A percentile compares a stretch with the other conserved stretches of the same genome.
Conservation (phyloP, 257 asterid species). For the Fraxinus americana region DNA sequence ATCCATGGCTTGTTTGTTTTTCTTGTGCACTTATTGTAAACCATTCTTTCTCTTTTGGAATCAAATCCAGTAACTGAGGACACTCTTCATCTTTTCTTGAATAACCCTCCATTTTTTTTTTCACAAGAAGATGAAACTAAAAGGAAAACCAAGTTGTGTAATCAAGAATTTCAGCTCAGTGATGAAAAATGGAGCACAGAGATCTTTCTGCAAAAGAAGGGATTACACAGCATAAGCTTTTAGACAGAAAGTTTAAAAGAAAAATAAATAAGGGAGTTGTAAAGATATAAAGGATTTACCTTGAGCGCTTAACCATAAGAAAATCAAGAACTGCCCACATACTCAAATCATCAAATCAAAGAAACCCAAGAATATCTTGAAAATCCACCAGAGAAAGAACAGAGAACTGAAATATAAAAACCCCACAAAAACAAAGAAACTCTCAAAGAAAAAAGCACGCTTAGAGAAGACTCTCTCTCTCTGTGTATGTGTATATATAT, state of each 20-base stretch:
- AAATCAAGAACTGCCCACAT: background rate
- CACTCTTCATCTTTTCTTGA: slow-evolving; percentile 49
- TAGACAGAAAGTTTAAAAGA: no score
- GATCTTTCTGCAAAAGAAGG: background rate
- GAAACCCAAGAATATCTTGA: background rate
- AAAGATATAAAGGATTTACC: background rate
- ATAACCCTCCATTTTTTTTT: slow-evolving; percentile 56
- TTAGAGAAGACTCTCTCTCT: slow-evolving; percentile 24
- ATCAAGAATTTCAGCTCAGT: background rate
- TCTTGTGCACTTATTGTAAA: slow-evolving; percentile 37
- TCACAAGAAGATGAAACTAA: background rate
- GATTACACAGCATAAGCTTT: background rate
- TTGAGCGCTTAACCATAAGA: background rate
- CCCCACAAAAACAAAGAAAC: slow-evolving; percentile 6
- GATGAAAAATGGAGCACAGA: background rate
- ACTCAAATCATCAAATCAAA: no score
- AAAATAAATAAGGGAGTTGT: no score
- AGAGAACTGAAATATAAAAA: slow-evolving; percentile 2
- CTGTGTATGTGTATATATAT: background rate
- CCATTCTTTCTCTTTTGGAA: slow-evolving; percentile 45
- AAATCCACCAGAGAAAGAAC: background rate
- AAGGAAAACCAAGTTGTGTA: background rate
- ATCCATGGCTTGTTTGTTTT: slow-evolving; percentile 18
- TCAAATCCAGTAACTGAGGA: slow-evolving; percentile 71
- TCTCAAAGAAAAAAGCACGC: slow-evolving; percentile 23